Conservation (phyloP, 768 basidiomycete genomes). For the Boletales sp. region DNA sequence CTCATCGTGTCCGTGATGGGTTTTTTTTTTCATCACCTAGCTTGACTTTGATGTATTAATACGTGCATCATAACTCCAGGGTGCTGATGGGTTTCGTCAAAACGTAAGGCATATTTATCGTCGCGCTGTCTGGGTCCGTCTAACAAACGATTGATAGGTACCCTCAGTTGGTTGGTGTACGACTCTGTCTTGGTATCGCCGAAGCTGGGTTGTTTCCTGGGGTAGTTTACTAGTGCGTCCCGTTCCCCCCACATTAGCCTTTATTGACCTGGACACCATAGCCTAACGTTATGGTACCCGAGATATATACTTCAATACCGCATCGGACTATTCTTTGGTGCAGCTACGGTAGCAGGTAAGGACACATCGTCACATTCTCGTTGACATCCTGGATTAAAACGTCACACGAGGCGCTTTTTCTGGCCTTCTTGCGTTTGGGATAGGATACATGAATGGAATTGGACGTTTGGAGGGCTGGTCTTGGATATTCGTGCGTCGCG, state of each 20-base stretch:
- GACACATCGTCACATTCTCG: neutral
- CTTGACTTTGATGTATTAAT: neutral
- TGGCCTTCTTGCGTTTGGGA: conserved; percentile 55
- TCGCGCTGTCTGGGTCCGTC: neutral
- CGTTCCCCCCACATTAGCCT: neutral
- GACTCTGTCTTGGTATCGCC: conserved; percentile 58
- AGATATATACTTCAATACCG: conserved; percentile 57
- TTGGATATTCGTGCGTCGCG: conserved; percentile 57
- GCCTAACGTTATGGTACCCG: conserved; percentile 68
- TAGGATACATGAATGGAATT: conserved; percentile 49
- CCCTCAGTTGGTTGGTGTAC: conserved; percentile 56
- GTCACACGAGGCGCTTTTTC: conserved; percentile 45
- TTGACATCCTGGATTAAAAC: neutral
- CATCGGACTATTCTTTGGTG: conserved; percentile 61
- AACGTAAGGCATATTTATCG: conserved; percentile 35
- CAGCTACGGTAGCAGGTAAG: conserved; percentile 55
- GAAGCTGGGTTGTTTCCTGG: conserved; percentile 75
- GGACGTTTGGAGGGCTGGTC: conserved; percentile 54
- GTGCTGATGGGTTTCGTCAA: conserved; percentile 66
- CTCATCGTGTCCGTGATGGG: conserved; percentile 47
- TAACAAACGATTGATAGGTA: conserved; percentile 39
- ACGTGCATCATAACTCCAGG: conserved; percentile 30
- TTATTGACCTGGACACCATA: conserved; percentile 15
- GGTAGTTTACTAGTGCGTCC: conserved; percentile 63
- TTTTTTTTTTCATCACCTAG: neutral